Evolutionary conservation across 2,329 filamentous ascomycete genomes (phyloP), one percentile per base, ranked within the genome.

Genomic region (Aschersonia sp.): DNA sequence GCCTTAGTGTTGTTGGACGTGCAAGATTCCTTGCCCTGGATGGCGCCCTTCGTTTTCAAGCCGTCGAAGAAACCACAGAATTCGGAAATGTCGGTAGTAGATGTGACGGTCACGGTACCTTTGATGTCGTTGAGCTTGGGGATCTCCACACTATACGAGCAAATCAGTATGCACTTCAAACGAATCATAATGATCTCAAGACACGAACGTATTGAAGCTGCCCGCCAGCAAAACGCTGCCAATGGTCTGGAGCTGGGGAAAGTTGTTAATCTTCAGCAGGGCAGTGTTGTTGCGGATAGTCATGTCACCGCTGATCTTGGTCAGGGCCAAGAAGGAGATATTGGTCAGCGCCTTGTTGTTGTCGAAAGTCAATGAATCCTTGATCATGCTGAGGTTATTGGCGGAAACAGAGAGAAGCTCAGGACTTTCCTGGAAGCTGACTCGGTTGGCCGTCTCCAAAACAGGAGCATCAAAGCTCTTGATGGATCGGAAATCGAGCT

Each of bases 271-370:
- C 51, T 69, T 63, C 49, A 67, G 57, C 35, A 96, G 76, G 48
- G 72, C 70, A 51, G 87, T 86, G 81, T 97, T 96, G 79, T 95
- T 94, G 68, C 85, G 83, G 60, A 98, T 79, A 57, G 84, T 80
- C 63, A 94, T 78, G 63, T 84, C 87, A 69, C 87, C 89, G 56
- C 76, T 79, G 58, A 95, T 76, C 47, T 68, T 75, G 55, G 71
- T 74, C 43, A 97, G 73, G 29, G 61, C 44, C 44, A 84, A 81
- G 67, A 94, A 76, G 50, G 82, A 80, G 66, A 96, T 73, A 76
- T 94, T 95, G 62, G 69, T 63, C 46, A 84, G 68, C 51, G 71
- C 62, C 42, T 66, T 64, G 70, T 83, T 83, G 68, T 74, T 75
- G 62, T 79, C 72, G 57, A 84, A 78, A 4, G 79, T 78, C 51